Percentiles rank a stretch among this genome's conserved stretches.
These are phyloP conservation scores for Venturia oleaginea DNA, from an alignment of 2,329 filamentous ascomycete species.

Conservation along the genomic window DNA sequence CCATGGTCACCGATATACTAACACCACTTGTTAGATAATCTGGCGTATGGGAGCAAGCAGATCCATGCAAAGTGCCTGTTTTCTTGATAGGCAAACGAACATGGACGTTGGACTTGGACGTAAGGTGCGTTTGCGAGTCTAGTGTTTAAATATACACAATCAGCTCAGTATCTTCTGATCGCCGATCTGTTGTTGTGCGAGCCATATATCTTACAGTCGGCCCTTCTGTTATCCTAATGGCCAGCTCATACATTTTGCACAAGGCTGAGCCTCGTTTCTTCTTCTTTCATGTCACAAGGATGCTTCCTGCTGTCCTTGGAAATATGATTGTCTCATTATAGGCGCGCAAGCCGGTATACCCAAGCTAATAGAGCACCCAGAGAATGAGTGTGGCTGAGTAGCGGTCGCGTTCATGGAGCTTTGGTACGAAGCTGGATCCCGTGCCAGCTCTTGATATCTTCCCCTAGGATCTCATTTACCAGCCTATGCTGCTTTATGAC, in stretches of 20 bases:
- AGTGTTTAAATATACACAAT: neutral
- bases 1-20: neutral
- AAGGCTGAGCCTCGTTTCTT: neutral
- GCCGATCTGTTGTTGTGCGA: neutral
- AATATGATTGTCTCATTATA: neutral
- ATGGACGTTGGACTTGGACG: neutral
- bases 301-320: neutral
- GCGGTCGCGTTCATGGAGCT: slow-evolving; percentile 8
- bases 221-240: neutral
- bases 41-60: neutral
- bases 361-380: neutral
- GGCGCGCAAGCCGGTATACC: neutral
- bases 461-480: slow-evolving; percentile 65
- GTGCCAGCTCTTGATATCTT: slow-evolving; percentile 74
- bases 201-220: neutral
- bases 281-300: neutral
- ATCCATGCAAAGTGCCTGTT: neutral
- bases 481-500: slow-evolving; percentile 77
- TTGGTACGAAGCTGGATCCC: slow-evolving; percentile 68
- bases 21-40: neutral
- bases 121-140: neutral
- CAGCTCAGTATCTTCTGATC: neutral
- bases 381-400: neutral
- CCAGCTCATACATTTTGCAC: neutral
- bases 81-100: neutral